Evolutionary conservation across 768 basidiomycete species (phyloP).

Genomic region (Rhodotorula taiwanensis): DNA sequence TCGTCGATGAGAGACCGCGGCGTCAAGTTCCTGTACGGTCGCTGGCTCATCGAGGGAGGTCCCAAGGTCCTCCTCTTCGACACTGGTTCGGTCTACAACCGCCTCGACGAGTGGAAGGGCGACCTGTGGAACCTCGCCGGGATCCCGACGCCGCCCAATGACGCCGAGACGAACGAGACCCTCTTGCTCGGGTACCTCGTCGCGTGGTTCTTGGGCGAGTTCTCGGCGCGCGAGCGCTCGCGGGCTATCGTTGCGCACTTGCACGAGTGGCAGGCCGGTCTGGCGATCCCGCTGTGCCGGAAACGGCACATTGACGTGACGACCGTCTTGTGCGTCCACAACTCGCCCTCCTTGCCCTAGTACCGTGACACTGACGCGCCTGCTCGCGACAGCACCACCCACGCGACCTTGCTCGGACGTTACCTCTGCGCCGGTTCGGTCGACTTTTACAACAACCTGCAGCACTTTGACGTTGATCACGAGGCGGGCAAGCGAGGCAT

Average conservation of each 20-base stretch:
- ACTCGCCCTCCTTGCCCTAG: not conserved
- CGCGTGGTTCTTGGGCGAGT: slow-evolving; percentile 99
- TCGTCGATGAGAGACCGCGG: slow-evolving; percentile 80
- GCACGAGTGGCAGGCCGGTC: slow-evolving; percentile 91
- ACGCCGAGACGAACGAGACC: slow-evolving; percentile 96
- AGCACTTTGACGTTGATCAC: slow-evolving; percentile 99
- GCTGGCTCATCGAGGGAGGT: slow-evolving; percentile 96
- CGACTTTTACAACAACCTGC: slow-evolving; percentile 98
- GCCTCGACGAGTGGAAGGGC: slow-evolving; percentile 96
- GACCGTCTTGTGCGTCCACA: slow-evolving; percentile 62
- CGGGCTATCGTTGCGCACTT: slow-evolving; percentile 94
- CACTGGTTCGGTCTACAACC: slow-evolving; percentile 74
- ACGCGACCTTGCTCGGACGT: slow-evolving; percentile 94
- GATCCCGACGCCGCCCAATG: slow-evolving; percentile 91
- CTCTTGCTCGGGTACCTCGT: slow-evolving; percentile 96
- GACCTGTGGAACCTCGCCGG: slow-evolving; percentile 98
- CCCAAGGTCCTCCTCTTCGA: slow-evolving; percentile 94
- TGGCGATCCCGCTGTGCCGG: slow-evolving; percentile 60
- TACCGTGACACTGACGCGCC: not conserved
- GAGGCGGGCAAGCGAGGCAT: slow-evolving; percentile 99
- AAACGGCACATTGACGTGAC: slow-evolving; percentile 97
- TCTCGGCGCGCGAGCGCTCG: slow-evolving; percentile 66
- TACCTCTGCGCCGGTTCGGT: slow-evolving; percentile 97
- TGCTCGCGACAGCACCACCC: slow-evolving; percentile 58
- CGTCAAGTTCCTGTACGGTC: slow-evolving; percentile 87